These are phyloP conservation scores for Trichocladium uniseriatum DNA, from an alignment of 495 filamentous ascomycete species.

Conservation along the genomic window DNA sequence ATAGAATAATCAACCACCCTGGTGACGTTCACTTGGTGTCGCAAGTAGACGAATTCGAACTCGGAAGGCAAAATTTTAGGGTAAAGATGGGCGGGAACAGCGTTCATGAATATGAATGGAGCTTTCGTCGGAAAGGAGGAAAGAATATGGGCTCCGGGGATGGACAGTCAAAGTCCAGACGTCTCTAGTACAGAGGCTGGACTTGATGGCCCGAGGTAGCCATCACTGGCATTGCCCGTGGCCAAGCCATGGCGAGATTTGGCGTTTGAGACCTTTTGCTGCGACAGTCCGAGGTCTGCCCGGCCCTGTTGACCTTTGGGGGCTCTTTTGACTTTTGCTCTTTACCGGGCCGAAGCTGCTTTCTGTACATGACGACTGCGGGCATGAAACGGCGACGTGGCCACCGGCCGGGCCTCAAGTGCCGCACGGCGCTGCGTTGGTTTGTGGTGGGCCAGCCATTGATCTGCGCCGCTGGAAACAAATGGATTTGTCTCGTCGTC, in stretches of 20 bases:
- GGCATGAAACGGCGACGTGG: slow-evolving; percentile 6
- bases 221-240: neutral
- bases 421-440: too few species aligned
- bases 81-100: neutral
- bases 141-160: neutral
- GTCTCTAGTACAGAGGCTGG: neutral
- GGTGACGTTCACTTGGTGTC: too few species aligned
- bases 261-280: slow-evolving; percentile 5
- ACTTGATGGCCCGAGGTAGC: neutral
- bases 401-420: neutral
- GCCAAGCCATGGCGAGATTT: slow-evolving; percentile 1
- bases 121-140: neutral
- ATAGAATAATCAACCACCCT: neutral
- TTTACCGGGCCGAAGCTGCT: neutral
- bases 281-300: neutral
- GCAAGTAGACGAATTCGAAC: neutral
- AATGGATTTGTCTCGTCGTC: neutral
- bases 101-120: neutral
- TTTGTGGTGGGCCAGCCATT: neutral
- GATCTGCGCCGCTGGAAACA: neutral
- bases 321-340: neutral
- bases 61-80: neutral
- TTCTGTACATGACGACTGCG: neutral
- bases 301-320: neutral
- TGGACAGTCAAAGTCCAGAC: neutral